Base-by-base conservation (phyloP, 352 stramenopile genomes). In the Phytophthora pluvialis region DNA sequence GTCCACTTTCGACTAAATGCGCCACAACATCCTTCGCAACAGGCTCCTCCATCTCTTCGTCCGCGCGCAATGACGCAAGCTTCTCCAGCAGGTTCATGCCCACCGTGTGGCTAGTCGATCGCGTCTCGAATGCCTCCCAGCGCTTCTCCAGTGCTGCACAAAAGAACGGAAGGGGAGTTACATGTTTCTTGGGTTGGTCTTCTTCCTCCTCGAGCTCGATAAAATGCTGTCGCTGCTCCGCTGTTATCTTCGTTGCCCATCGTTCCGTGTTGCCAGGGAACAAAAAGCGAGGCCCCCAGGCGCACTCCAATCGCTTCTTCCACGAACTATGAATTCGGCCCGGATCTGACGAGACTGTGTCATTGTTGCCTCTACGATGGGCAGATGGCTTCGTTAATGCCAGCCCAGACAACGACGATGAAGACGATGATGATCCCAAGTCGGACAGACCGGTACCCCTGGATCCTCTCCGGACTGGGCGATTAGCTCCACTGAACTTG, bases 211-310 rank as follows among this genome's bases (percentile, higher is more conserved):
- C 71, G 6, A 79, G 60, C 45, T 68, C 58, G 8, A 63, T 43
- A 43, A 74, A 68, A 55, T 73, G 58, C 15, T 58, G 51, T 25
- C 40, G 57, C 18, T 38, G 38, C 21, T 67, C 43, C 10, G n/a
- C 3, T 25, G 49, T 45, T 28, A 53, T 49, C 15, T 16, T 73
- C 18, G 44, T 54, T 44, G 55, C 32, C 71, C 71, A 76, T 13
- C 67, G 62, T n/a, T 79, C 47, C 9, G 62, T 67, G 13, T 59
- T 71, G 9, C 64, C 69, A 48, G 68, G 63, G 32, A 82, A 88
- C 44, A 79, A 54, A 59, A 78, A 89, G 8, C 80, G 80, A 58
- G 81, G 81, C 3, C 81, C 71, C 81, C 81, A 90, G 25, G 76
- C 77, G 46, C 72, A 73, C 42, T 88, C 76, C 50, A 90, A 62